phyloP scores from a whole-genome alignment of 768 basidiomycete species.

The Tubosaeta sp. region DNA sequence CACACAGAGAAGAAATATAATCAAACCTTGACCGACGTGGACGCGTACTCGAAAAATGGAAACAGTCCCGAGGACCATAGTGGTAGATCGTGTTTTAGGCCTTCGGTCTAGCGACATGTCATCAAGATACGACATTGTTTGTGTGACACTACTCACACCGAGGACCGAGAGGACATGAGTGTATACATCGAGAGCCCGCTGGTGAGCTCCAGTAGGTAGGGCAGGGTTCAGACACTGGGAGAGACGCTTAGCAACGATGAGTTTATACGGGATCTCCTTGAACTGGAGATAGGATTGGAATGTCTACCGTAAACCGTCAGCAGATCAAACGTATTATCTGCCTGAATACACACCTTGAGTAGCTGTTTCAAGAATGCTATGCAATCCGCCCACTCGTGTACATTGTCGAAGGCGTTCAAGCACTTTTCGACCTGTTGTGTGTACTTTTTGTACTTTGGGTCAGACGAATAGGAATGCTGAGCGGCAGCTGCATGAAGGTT shows the following conservation, averaged over 20 bases:
- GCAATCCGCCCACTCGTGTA: conserved; percentile 99
- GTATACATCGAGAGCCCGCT: conserved; percentile 94
- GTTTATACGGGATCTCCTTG: conserved; percentile 92
- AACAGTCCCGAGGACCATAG: conserved; percentile 96
- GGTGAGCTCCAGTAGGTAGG: conserved; percentile 93
- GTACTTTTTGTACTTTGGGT: conserved; percentile 95
- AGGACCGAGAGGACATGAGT: conserved; percentile 86
- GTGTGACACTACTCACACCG: conserved; percentile 54
- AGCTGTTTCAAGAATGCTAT: conserved; percentile 94
- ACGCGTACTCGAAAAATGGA: conserved; percentile 98
- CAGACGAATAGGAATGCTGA: conserved; percentile 59
- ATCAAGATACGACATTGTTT: conserved; percentile 6
- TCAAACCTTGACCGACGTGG: conserved; percentile 92
- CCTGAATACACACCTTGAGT: conserved; percentile 60
- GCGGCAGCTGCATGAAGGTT: conserved; percentile 38
- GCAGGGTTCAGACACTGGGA: conserved; percentile 98
- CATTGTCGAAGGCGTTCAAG: conserved; percentile 88
- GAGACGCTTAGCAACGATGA: conserved; percentile 90
- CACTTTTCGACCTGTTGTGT: conserved; percentile 89
- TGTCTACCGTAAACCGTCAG: conserved; percentile 49
- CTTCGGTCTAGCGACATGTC: conserved; percentile 59
- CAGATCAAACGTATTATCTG: neutral
- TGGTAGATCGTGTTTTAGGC: conserved; percentile 78
- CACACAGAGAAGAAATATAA: conserved; percentile 3
- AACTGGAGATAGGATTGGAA: conserved; percentile 92